Conservation (phyloP, 2,329 filamentous ascomycete species). For the Parafenestella ontariensis region DNA sequence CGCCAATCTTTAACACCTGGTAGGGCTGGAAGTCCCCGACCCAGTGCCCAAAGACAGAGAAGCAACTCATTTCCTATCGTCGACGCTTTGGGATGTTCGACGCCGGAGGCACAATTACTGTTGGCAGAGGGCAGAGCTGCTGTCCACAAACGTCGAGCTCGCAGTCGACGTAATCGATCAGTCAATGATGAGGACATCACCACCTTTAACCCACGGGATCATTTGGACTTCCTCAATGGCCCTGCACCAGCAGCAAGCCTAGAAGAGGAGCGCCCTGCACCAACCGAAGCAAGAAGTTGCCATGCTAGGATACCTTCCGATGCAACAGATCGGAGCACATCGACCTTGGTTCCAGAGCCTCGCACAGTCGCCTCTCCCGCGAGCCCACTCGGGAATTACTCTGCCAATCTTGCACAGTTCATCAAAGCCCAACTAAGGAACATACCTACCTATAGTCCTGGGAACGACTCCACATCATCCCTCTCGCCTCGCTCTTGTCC, state of each 20-base stretch:
- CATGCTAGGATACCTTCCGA: conserved; percentile 41
- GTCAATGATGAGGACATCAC: conserved; percentile 25
- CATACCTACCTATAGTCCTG: conserved; percentile 40
- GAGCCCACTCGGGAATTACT: conserved; percentile 42
- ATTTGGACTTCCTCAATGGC: conserved; percentile 38
- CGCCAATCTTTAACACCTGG: conserved; percentile 32
- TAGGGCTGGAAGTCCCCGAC: conserved; percentile 27
- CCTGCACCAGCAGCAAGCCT: conserved; percentile 14
- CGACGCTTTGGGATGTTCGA: conserved; percentile 45
- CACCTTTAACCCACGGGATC: conserved; percentile 39
- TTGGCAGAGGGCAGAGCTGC: conserved; percentile 46
- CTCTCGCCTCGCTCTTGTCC: conserved; percentile 42
- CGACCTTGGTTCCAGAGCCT: conserved; percentile 32
- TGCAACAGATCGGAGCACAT: conserved; percentile 38
- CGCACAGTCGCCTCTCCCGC: conserved; percentile 11
- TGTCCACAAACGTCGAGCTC: conserved; percentile 35
- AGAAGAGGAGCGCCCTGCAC: conserved; percentile 16
- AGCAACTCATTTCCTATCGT: conserved; percentile 47
- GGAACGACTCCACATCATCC: conserved; percentile 23
- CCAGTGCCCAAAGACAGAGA: conserved; percentile 35
- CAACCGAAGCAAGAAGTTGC: conserved; percentile 12
- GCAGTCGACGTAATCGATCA: conserved; percentile 31
- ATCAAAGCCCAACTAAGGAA: conserved; percentile 44
- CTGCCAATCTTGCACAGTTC: conserved; percentile 46
- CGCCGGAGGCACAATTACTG: conserved; percentile 44